Evolutionary conservation across 805 yeast species (phyloP).

Genomic region (Ogataea minuta): DNA sequence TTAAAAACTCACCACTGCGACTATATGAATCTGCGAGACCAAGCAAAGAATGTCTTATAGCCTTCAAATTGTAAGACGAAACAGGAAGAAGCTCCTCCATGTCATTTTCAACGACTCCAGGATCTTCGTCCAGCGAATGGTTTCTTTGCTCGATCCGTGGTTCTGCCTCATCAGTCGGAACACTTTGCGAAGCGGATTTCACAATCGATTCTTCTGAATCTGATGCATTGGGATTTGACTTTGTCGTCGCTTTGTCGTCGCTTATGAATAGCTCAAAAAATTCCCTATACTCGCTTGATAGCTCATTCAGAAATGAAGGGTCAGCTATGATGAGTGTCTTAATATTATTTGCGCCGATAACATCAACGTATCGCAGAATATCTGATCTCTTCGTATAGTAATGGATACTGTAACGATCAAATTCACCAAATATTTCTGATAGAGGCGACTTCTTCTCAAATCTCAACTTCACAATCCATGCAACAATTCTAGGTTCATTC

Average conservation of each 20-base stretch:
- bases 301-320: conserved; percentile 23
- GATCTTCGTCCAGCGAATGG: conserved; percentile 17
- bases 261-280: conserved; percentile 19
- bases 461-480: conserved; percentile 29
- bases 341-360: conserved; percentile 44
- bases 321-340: conserved; percentile 35
- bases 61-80: conserved; percentile 73
- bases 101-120: conserved; percentile 51
- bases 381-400: conserved; percentile 31
- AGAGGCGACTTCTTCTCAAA: conserved; percentile 24
- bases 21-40: conserved; percentile 40
- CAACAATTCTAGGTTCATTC: conserved; percentile 29
- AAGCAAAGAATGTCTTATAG: conserved; percentile 69
- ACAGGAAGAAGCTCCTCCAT: conserved; percentile 58
- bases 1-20: conserved; percentile 25
- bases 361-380: conserved; percentile 43
- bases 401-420: conserved; percentile 17
- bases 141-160: conserved; percentile 17
- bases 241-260: background rate
- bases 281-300: conserved; percentile 27
- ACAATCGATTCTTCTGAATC: background rate
- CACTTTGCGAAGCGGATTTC: background rate
- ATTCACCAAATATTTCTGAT: conserved; percentile 16
- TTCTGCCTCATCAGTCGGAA: background rate
- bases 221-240: background rate